Base-by-base conservation (phyloP, 192 early-diverging fungal species). In the Rhizophagus prolifer region DNA sequence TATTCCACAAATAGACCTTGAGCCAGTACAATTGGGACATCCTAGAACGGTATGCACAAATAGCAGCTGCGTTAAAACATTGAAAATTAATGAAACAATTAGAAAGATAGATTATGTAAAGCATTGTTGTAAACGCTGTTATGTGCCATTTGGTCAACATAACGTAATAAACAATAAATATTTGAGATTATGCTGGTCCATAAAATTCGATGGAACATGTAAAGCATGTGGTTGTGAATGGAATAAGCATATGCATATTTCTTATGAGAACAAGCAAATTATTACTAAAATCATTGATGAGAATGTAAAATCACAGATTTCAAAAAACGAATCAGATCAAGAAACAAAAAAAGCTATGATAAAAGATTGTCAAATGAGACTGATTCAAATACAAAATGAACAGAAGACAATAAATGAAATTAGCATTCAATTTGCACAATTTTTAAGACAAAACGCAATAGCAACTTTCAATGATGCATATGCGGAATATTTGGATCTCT, bases 91-190 rank as follows among this genome's bases (percentile, higher is more conserved):
- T 65, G 36, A 75, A 46, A 68, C 12, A 14, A 63, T 75, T 1
- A 80, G 68, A 70, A 68, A 60, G 16, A n/a, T n/a, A n/a, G 47
- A 73, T 69, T 81, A 81, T 69, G 69, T 26, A 25, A 78, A 59
- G 46, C 69, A 81, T 44, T 81, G 80, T 61, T 77, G 78, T 78
- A 2, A 34, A 6, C 8, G 50, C 41, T 81, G 80, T 78, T 54
- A 67, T 14, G 44, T 81, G 19, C 14, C 46, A 7, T 61, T 64
- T 61, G 72, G 78, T 58, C 23, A 72, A 31, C 58, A 58, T 16
- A 75, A 78, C 30, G 80, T 75, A 67, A 46, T 75, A 26, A 70
- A 75, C n/a, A 26, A 78, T 75, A 12, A 62, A 44, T 54, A 19
- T 58, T 59, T 81, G 28, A 74, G 59, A 62, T 6, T 26, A 0